Base-by-base conservation (phyloP, 495 filamentous ascomycete genomes). In the Lentithecium fluviatile region DNA sequence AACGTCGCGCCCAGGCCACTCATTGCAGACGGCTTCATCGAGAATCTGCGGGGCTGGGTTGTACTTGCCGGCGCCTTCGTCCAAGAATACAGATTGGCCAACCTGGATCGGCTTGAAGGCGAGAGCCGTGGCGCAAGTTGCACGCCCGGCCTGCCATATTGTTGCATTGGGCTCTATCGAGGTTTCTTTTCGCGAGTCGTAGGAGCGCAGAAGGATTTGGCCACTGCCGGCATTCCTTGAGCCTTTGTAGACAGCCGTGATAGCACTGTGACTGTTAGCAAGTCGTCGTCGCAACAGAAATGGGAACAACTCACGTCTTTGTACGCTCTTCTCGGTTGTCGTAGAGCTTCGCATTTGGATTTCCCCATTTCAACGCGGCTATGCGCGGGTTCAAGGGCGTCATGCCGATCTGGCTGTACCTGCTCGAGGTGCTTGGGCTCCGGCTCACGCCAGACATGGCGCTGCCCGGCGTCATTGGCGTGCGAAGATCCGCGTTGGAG, bases 81-180 rank as follows among this genome's bases (percentile, higher is more conserved):
- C 95, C 51, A 95, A 86, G 66, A 97, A 98, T 12, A 89, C 80
- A 11, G 91, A 91, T 66, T 97, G 92, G 2, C 91, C 95, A 52
- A 97, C 88, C 63, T 88, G 89, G 38, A 98, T 91, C 0, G 92
- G 90, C 72, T 98, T 98, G 76, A 98, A 98, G 2, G 94, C 95
- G 29, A 95, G 77, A 0, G 88, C 91, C 2, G 90, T 96, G 2
- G 94, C 91, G 50, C 82, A 89, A 2, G 94, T 98, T n/a, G 94
- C 94, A 38, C 95, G 85, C 7, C 94, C 94, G 4, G 94, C 94
- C 73, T 98, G 83, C 94, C 94, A 98, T 52, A 98, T 90, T 13
- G 82, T 95, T 72, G 91, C 96, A 66, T 95, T 85, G 58, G 89
- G 89, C 70, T 95, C 90, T 0, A 92, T 88, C 3, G 90, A 82